phyloP scores from a whole-genome alignment of 108 stramenopile genomes.

The Phaeodactylum tricornutum region DNA sequence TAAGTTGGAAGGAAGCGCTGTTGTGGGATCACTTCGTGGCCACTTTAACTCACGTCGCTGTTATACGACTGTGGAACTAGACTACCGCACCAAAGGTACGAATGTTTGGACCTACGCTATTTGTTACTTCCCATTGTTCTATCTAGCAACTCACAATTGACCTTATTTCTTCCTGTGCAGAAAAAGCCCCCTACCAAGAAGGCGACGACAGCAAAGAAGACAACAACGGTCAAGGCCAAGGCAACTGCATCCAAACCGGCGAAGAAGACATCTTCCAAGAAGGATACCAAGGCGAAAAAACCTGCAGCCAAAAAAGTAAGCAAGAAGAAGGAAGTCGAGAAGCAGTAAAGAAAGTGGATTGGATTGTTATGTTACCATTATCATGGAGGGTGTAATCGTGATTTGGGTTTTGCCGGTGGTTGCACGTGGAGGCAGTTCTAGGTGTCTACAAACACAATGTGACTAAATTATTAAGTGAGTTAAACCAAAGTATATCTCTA shows the following conservation, averaged over 20 bases:
- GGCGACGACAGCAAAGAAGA: slow-evolving; percentile 2
- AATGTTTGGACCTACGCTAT: neutral
- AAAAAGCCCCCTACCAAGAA: slow-evolving; percentile 1
- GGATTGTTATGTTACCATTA: no score
- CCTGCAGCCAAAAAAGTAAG: neutral
- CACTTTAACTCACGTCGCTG: neutral
- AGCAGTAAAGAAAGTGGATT: neutral
- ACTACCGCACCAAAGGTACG: neutral
- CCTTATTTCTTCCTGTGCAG: neutral
- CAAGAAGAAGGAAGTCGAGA: neutral
- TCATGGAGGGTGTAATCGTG: no score
- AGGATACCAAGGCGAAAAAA: neutral
- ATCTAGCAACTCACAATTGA: neutral
- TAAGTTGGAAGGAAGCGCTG: neutral
- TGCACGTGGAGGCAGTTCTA: no score
- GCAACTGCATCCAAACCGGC: neutral
- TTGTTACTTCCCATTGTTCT: neutral
- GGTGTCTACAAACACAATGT: no score
- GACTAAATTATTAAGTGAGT: no score
- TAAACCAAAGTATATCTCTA: no score
- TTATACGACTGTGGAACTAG: neutral
- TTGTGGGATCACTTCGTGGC: neutral
- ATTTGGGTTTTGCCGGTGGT: no score
- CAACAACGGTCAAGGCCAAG: neutral
- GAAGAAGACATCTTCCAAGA: slow-evolving; percentile 1